phyloP scores from a whole-genome alignment of 805 yeast species.

The Schizosaccharomyces cryophilus region DNA sequence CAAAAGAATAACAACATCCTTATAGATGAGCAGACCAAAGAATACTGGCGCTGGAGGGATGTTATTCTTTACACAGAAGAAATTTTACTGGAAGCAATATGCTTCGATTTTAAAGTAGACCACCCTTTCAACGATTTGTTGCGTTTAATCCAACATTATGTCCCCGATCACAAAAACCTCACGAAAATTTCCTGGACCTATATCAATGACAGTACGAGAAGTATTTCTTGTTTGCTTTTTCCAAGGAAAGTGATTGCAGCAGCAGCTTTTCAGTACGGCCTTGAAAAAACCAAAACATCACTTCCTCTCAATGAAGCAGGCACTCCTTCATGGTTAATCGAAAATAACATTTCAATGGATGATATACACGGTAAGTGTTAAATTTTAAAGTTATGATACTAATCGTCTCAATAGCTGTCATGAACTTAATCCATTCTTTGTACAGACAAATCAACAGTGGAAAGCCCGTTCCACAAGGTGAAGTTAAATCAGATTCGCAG shows the following conservation, averaged over 20 bases:
- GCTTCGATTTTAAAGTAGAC: slow-evolving; percentile 21
- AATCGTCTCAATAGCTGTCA: neutral
- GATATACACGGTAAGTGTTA: neutral
- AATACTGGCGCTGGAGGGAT: slow-evolving; percentile 29
- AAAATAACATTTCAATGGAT: neutral
- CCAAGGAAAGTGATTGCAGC: slow-evolving; percentile 16
- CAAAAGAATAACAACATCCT: slow-evolving; percentile 18
- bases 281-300: neutral
- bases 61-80: slow-evolving; percentile 23
- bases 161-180: slow-evolving; percentile 7
- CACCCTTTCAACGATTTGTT: slow-evolving; percentile 12
- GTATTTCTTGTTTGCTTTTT: slow-evolving; percentile 14
- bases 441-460: neutral
- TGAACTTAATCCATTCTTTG: neutral
- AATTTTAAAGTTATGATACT: neutral
- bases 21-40: slow-evolving; percentile 23
- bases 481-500: too few relatives aligned
- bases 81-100: slow-evolving; percentile 20
- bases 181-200: slow-evolving; percentile 16
- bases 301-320: neutral
- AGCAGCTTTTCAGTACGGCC: slow-evolving; percentile 17
- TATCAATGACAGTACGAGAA: slow-evolving; percentile 18
- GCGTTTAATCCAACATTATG: slow-evolving; percentile 7
- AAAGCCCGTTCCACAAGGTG: neutral
- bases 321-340: neutral